Percentiles rank a stretch among this genome's conserved stretches.
phyloP scores from a whole-genome alignment of 495 filamentous ascomycete genomes.

The Penicillium crystallinum region DNA sequence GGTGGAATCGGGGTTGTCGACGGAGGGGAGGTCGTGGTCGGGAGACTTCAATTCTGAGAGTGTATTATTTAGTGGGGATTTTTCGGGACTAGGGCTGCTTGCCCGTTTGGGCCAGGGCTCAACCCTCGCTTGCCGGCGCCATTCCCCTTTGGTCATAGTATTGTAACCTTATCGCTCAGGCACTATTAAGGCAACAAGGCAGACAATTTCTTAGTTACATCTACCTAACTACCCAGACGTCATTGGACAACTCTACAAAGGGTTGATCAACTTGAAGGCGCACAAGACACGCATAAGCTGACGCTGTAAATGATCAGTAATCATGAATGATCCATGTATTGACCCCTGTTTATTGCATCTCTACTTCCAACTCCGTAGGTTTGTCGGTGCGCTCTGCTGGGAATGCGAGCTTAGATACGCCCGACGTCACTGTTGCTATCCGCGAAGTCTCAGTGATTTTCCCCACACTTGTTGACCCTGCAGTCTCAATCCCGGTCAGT shows the following conservation, averaged over 20 bases:
- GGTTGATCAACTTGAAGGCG: neutral
- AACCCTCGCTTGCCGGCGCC: conserved; percentile 40
- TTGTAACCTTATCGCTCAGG: neutral
- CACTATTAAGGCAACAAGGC: conserved; percentile 6
- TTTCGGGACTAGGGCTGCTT: conserved; percentile 40
- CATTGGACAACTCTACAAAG: neutral
- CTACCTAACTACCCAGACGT: neutral
- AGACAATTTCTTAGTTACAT: conserved; percentile 5
- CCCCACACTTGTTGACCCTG: conserved; percentile 16
- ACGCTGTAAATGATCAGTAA: neutral
- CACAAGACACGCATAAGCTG: neutral
- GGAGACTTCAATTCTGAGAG: conserved; percentile 34
- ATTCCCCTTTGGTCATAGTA: conserved; percentile 18
- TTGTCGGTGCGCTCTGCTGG: conserved; percentile 23
- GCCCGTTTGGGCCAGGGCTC: conserved; percentile 37
- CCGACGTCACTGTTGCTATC: conserved; percentile 35
- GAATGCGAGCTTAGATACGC: conserved; percentile 39
- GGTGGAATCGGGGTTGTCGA: conserved; percentile 35
- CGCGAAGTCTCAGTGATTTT: conserved; percentile 26
- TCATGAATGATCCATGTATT: neutral
- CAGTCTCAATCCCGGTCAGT: conserved; percentile 46
- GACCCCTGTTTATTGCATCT: conserved; percentile 38
- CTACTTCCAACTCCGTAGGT: conserved; percentile 40
- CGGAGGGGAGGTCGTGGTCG: conserved; percentile 35
- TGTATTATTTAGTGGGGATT: conserved; percentile 41